phyloP scores from a whole-genome alignment of 148 eudicot species.

The Cornus suecica region DNA sequence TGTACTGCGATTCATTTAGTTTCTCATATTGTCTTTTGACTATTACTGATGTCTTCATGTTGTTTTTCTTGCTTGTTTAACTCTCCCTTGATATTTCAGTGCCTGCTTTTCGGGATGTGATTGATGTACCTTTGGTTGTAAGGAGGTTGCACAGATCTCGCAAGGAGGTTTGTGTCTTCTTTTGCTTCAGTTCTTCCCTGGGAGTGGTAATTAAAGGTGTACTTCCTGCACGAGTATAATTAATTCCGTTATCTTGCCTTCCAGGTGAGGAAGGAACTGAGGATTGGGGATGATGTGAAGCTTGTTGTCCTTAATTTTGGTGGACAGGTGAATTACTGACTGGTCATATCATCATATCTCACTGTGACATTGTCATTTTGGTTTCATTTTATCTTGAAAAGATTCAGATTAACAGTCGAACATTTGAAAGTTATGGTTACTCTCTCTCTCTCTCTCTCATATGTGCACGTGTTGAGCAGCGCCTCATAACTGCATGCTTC shows the following conservation, averaged over 20 bases:
- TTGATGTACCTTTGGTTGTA: constrained; percentile 96
- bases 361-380: background rate
- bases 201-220: background rate
- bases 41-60: background rate
- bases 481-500: background rate
- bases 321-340: constrained; percentile 63
- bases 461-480: background rate
- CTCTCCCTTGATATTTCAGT: constrained; percentile 41
- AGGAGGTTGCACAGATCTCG: constrained; percentile 91
- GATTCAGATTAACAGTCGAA: background rate
- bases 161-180: constrained; percentile 53
- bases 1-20: constrained; percentile 8
- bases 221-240: background rate
- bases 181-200: constrained; percentile 1
- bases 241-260: constrained; percentile 6
- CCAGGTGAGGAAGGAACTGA: constrained; percentile 81
- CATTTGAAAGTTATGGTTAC: background rate
- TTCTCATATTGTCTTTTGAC: background rate
- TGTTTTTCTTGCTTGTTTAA: background rate
- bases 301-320: constrained; percentile 92
- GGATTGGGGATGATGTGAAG: constrained; percentile 67
- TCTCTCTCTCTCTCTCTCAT: background rate
- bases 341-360: background rate
- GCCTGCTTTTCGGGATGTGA: constrained; percentile 97
- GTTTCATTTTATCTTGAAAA: background rate